Conservation (phyloP, 2,329 filamentous ascomycete species). For the Sphaerulina musiva region DNA sequence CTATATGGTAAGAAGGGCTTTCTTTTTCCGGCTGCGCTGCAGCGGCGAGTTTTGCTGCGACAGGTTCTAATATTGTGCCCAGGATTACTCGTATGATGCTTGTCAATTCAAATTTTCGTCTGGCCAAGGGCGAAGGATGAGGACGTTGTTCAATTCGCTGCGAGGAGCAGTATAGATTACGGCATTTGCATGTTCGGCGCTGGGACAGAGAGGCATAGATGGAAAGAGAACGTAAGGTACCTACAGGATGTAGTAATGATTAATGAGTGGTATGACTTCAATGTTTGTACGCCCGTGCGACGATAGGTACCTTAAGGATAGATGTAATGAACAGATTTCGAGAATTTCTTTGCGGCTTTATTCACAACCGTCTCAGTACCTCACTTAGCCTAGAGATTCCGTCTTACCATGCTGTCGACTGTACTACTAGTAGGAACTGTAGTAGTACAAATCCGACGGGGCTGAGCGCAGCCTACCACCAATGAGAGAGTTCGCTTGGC, state of each 20-base stretch:
- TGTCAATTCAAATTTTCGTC: constrained; percentile 13
- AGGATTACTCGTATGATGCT: constrained; percentile 18
- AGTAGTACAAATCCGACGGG: neutral
- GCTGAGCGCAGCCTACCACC: neutral
- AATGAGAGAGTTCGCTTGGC: neutral
- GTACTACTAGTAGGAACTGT: no score
- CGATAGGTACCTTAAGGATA: no score
- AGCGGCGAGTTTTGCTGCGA: neutral
- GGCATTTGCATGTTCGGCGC: neutral
- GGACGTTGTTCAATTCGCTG: neutral
- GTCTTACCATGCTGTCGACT: no score
- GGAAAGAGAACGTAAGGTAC: neutral
- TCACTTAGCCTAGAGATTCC: no score
- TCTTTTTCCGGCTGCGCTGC: neutral
- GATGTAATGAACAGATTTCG: no score
- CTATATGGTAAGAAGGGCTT: constrained; percentile 41
- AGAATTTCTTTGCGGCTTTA: no score
- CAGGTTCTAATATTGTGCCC: neutral
- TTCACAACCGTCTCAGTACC: no score
- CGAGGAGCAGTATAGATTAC: no score
- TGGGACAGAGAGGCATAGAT: neutral
- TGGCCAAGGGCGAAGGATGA: constrained; percentile 9
- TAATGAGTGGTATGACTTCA: no score
- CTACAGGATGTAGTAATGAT: neutral
- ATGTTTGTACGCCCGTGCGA: no score